These are phyloP conservation scores for Neurospora sp. DNA, from an alignment of 2,329 filamentous ascomycete genomes.

Conservation along the genomic window DNA sequence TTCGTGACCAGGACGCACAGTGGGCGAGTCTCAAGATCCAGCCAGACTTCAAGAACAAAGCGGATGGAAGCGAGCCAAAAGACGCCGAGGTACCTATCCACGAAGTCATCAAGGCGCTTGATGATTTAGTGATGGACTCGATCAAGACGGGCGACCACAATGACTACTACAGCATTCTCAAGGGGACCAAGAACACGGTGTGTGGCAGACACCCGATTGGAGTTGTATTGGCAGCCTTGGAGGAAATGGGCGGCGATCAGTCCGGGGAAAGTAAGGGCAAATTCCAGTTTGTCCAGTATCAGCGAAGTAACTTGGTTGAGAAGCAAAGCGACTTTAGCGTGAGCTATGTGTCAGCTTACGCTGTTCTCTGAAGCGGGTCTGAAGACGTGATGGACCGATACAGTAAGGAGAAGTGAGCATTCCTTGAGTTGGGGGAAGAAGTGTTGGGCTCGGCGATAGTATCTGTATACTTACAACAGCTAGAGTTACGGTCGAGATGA, in stretches of 20 bases:
- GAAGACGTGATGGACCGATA: background rate
- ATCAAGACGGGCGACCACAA: slow-evolving; percentile 67
- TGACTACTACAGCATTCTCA: slow-evolving; percentile 58
- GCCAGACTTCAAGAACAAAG: slow-evolving; percentile 6
- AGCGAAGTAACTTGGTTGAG: slow-evolving; percentile 69
- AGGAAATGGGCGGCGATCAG: slow-evolving; percentile 41
- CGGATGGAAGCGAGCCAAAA: slow-evolving; percentile 6
- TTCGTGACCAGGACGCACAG: slow-evolving; percentile 13
- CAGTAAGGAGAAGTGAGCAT: background rate
- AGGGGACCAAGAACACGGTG: slow-evolving; percentile 75
- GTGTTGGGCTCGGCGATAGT: background rate
- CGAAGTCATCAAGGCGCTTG: slow-evolving; percentile 72
- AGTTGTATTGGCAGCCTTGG: slow-evolving; percentile 79
- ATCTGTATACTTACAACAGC: background rate
- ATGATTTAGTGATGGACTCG: slow-evolving; percentile 73
- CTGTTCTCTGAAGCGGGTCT: slow-evolving; percentile 45
- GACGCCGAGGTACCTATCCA: slow-evolving; percentile 46
- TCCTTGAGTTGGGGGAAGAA: background rate
- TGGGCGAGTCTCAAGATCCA: slow-evolving; percentile 28
- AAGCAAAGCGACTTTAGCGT: slow-evolving; percentile 69
- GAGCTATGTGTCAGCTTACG: slow-evolving; percentile 90
- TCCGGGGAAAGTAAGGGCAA: slow-evolving; percentile 30
- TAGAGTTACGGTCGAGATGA: background rate
- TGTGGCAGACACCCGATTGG: slow-evolving; percentile 94
- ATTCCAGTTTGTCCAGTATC: slow-evolving; percentile 78